phyloP scores from a whole-genome alignment of 2,329 filamentous ascomycete genomes.

The Epicoccum sorghinum region DNA sequence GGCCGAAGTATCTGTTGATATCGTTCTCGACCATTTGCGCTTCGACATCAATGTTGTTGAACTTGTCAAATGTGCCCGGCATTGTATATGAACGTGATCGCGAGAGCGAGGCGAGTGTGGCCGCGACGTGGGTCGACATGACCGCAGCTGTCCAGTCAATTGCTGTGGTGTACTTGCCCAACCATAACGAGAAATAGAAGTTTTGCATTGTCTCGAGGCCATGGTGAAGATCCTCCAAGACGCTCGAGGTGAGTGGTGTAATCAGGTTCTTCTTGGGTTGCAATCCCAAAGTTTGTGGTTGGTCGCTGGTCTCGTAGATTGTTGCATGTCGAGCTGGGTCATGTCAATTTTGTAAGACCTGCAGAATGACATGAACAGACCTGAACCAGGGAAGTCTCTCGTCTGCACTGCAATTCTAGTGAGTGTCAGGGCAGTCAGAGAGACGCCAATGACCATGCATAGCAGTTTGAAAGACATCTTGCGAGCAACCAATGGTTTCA shows the following conservation, averaged over 20 bases:
- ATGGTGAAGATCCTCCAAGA: slow-evolving; percentile 48
- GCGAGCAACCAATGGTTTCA: slow-evolving; percentile 1
- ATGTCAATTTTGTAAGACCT: slow-evolving; percentile 5
- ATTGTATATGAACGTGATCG: slow-evolving; percentile 59
- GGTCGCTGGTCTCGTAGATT: slow-evolving; percentile 23
- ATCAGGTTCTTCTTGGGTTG: background rate
- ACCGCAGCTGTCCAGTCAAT: slow-evolving; percentile 97
- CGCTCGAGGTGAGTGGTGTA: slow-evolving; percentile 17
- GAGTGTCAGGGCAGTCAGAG: slow-evolving; percentile 11
- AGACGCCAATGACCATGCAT: slow-evolving; percentile 2
- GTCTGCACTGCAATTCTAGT: slow-evolving; percentile 10
- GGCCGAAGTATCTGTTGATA: slow-evolving; percentile 81
- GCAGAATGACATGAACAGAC: slow-evolving; percentile 9
- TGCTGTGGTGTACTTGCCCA: slow-evolving; percentile 80
- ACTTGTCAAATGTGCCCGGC: slow-evolving; percentile 38
- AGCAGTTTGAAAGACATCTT: slow-evolving; percentile 13
- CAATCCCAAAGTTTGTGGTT: slow-evolving; percentile 3
- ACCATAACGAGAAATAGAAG: slow-evolving; percentile 75
- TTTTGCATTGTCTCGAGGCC: slow-evolving; percentile 79
- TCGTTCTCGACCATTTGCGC: slow-evolving; percentile 71
- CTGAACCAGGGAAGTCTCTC: background rate
- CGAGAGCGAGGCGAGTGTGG: slow-evolving; percentile 73
- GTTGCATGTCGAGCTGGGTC: slow-evolving; percentile 4
- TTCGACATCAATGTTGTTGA: slow-evolving; percentile 39
- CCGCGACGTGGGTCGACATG: slow-evolving; percentile 77